phyloP scores from a whole-genome alignment of 164 flowering plant species.

The Vitis rotundifolia region DNA sequence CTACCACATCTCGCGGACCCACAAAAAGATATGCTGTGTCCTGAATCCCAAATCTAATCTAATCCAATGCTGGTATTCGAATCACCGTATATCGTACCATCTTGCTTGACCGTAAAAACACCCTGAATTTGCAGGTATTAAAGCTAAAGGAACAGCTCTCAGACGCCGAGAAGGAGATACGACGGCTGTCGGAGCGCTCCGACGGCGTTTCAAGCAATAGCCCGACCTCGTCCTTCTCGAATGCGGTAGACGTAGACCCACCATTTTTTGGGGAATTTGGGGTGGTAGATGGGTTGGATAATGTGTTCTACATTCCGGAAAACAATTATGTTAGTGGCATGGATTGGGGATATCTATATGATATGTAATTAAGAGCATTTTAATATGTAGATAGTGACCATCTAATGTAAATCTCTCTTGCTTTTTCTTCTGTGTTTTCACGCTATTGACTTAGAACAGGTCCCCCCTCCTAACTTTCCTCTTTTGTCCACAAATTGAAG shows the following conservation, averaged over 20 bases:
- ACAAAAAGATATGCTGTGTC: too few species aligned
- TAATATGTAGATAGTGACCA: constrained; percentile 17
- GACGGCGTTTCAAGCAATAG: constrained; percentile 49
- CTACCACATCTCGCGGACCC: too few species aligned
- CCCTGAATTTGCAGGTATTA: constrained; percentile 37
- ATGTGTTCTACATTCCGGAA: constrained; percentile 31
- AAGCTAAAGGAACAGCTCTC: constrained; percentile 53
- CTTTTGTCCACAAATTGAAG: too few species aligned
- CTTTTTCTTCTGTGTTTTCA: background rate
- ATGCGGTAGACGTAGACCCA: constrained; percentile 33
- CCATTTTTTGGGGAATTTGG: constrained; percentile 44
- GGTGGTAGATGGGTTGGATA: constrained; percentile 35
- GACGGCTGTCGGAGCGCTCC: constrained; percentile 29
- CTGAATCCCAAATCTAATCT: too few species aligned
- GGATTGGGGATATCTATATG: constrained; percentile 51
- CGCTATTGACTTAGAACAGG: too few species aligned
- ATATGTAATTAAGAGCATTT: constrained; percentile 19
- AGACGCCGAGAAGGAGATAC: constrained; percentile 56
- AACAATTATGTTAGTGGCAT: constrained; percentile 29
- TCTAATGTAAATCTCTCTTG: constrained; percentile 13
- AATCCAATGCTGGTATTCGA: background rate
- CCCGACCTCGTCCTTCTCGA: constrained; percentile 46
- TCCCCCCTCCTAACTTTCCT: too few species aligned
- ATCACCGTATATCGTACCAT: background rate
- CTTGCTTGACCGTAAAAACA: background rate